Conservation (phyloP, 2,329 filamentous ascomycete species). For the Aspergillus pseudoterreus region DNA sequence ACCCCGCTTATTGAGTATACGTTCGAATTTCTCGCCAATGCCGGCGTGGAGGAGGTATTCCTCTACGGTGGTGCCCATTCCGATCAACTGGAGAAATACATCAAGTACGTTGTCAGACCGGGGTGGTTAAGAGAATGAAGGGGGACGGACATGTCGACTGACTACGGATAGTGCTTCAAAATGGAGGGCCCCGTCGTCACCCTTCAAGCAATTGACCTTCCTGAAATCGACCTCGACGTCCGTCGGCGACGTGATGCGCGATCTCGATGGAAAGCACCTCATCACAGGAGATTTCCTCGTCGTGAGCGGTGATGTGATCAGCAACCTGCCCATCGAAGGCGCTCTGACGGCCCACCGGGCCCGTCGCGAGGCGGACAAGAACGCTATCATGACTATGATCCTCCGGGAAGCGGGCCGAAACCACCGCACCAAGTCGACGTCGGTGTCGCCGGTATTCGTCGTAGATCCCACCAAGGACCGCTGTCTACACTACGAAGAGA, state of each 20-base stretch:
- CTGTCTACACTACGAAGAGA: constrained; percentile 92
- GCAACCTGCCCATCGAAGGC: constrained; percentile 79
- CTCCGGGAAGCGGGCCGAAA: constrained; percentile 70
- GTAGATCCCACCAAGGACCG: constrained; percentile 75
- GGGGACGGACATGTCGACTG: not conserved
- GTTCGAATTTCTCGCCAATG: constrained; percentile 90
- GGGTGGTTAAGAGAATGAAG: too few relatives aligned
- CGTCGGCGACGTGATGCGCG: constrained; percentile 89
- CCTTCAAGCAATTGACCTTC: constrained; percentile 78
- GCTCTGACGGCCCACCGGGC: constrained; percentile 75
- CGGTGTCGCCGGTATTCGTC: constrained; percentile 77
- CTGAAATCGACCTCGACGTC: constrained; percentile 84
- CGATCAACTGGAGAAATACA: constrained; percentile 81
- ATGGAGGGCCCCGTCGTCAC: constrained; percentile 68
- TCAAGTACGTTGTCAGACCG: constrained; percentile 49
- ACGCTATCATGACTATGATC: constrained; percentile 97
- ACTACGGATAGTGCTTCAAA: constrained; percentile 57
- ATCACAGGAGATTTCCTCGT: constrained; percentile 89
- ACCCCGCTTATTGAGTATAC: constrained; percentile 96
- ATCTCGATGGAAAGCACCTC: constrained; percentile 79
- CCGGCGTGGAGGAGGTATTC: constrained; percentile 90
- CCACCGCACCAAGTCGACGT: constrained; percentile 74
- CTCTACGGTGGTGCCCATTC: constrained; percentile 88
- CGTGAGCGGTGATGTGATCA: constrained; percentile 88
- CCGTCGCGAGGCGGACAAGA: constrained; percentile 77